phyloP scores from a whole-genome alignment of 352 stramenopile genomes.

The Pythium phragmiticola region DNA sequence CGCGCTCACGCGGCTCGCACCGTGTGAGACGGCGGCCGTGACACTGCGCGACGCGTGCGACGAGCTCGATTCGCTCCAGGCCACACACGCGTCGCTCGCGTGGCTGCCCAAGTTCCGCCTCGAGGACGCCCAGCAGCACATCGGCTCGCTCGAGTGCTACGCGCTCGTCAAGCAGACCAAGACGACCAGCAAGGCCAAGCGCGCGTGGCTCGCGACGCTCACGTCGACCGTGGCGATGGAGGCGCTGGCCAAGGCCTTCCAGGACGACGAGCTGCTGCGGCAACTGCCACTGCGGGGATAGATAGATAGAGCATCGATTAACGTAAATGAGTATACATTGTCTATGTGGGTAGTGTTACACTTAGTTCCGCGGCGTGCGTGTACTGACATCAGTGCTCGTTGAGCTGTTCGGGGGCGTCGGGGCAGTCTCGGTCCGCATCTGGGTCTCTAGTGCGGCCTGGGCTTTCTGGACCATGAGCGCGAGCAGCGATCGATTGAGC shows the following conservation, averaged over 20 bases:
- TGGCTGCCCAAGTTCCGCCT: conserved; percentile 61
- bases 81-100: conserved; percentile 31
- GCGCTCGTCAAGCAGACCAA: conserved; percentile 47
- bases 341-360: too few species aligned
- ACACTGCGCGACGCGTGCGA: conserved; percentile 49
- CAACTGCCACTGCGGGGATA: conserved; percentile 15
- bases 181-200: conserved; percentile 20
- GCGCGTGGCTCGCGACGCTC: conserved; percentile 42
- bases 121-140: conserved; percentile 58
- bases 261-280: conserved; percentile 49
- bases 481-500: conserved; percentile 67
- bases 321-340: neutral
- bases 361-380: too few species aligned
- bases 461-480: conserved; percentile 74
- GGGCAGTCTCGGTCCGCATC: conserved; percentile 62
- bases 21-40: conserved; percentile 31
- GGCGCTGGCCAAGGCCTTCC: conserved; percentile 37
- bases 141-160: conserved; percentile 71
- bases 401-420: neutral
- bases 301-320: conserved; percentile 12
- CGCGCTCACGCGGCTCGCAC: conserved; percentile 54
- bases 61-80: conserved; percentile 43
- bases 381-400: neutral
- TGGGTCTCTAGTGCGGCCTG: conserved; percentile 66
- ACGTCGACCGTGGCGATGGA: conserved; percentile 51